A percentile compares a stretch with the other conserved stretches of the same genome.
phyloP scores from a whole-genome alignment of 441 rosid genomes.

The Gossypium schwendimanii region DNA sequence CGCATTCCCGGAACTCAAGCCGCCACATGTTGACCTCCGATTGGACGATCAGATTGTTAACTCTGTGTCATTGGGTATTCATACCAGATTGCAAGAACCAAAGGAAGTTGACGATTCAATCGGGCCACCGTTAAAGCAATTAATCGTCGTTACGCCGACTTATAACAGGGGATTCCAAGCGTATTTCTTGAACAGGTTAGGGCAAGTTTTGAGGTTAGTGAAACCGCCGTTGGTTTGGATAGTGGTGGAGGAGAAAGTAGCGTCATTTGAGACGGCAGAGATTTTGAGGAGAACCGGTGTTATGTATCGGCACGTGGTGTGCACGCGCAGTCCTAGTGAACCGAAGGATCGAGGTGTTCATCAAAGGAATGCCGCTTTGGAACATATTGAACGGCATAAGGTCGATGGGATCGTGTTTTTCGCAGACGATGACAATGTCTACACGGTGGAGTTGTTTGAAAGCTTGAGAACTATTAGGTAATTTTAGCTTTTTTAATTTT shows the following conservation, averaged over 20 bases:
- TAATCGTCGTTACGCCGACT: slow-evolving; percentile 86
- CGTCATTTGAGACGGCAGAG: slow-evolving; percentile 79
- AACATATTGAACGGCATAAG: slow-evolving; percentile 69
- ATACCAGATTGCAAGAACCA: slow-evolving; percentile 11
- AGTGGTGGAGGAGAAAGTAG: slow-evolving; percentile 66
- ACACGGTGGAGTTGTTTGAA: slow-evolving; percentile 70
- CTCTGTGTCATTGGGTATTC: slow-evolving; percentile 37
- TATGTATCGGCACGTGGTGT: slow-evolving; percentile 81
- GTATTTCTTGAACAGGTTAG: slow-evolving; percentile 64
- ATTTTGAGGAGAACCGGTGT: slow-evolving; percentile 76
- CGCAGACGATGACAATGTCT: slow-evolving; percentile 86
- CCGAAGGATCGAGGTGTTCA: slow-evolving; percentile 79
- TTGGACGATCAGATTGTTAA: slow-evolving; percentile 24
- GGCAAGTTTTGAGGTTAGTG: slow-evolving; percentile 72
- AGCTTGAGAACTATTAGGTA: slow-evolving; percentile 69
- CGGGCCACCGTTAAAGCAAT: slow-evolving; percentile 51
- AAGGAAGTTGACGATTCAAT: slow-evolving; percentile 21
- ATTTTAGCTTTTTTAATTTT: not conserved
- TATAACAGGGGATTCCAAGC: slow-evolving; percentile 76
- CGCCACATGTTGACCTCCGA: slow-evolving; percentile 38
- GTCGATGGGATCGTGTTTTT: slow-evolving; percentile 88
- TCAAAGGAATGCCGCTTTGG: slow-evolving; percentile 77
- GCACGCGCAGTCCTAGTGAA: slow-evolving; percentile 40
- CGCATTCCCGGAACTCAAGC: slow-evolving; percentile 55
- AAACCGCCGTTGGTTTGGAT: slow-evolving; percentile 86